Evolutionary conservation across 228 moss, liverwort and hornwort genomes (phyloP), one percentile per base, ranked within the genome.

Genomic region (Sphagnum fallax): DNA sequence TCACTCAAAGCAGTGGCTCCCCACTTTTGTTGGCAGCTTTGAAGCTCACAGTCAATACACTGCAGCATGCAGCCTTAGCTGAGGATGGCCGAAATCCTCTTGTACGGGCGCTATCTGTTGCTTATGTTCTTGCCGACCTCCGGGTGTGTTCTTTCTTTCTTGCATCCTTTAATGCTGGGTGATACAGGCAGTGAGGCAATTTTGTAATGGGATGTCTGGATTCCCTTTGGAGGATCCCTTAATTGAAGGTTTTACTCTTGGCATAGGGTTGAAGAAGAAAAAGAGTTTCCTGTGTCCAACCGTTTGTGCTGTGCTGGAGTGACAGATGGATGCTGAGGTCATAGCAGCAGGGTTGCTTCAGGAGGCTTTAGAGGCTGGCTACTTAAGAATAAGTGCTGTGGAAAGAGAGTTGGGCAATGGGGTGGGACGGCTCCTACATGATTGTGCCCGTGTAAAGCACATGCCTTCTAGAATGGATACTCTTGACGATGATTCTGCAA

Each of bases 251-350:
- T 47, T 50, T 7, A 5, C 11, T 18, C 59, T 6, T 15, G 50
- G 53, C 9, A 49, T 6, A 64, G 16, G 59, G 47, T 18, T 16
- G 16, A 51, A 51, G 32, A 32, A 32, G 32, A 32, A 32, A 32
- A 32, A 32, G 3, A 32, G 32, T 32, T 32, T 32, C 32, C 32
- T 32, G 32, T 32, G 32, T 32, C 32, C 32, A 32, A 32, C 32
- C 32, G 2, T 32, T 32, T 32, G 32, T 32, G 32, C 32, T 32
- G 32, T 32, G 32, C 32, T 32, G 55, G 55, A 8, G 9, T 55
- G 6, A 57, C 78, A 94, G 91, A 95, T 92, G 95, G 95, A 95
- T 53, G 92, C 85, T 48, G 89, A 92, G 75, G 95, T 95, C 55
- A 87, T 95, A 70, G 89, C 89, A 65, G 81, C 92, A 59, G 92